Conservation (phyloP, 2,329 filamentous ascomycete genomes). For the Fusarium torreyae region DNA sequence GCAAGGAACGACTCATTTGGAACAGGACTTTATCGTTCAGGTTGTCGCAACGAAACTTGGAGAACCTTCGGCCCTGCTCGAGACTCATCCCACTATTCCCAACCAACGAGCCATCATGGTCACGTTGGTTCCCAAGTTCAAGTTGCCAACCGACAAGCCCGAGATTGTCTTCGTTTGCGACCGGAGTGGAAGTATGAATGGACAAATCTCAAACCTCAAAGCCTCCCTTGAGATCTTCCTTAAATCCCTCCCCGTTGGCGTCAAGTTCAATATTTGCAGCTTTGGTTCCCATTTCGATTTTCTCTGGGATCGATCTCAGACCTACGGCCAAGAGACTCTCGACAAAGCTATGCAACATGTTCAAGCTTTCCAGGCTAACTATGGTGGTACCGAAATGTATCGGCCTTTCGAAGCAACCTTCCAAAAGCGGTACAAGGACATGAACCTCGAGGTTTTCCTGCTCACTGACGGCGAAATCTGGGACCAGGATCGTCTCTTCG, state of each 20-base stretch:
- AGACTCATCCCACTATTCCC: conserved; percentile 73
- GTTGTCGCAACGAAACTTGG: conserved; percentile 72
- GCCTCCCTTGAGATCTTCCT: conserved; percentile 74
- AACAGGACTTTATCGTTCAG: conserved; percentile 77
- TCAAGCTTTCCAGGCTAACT: conserved; percentile 60
- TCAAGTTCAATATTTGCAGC: conserved; percentile 79
- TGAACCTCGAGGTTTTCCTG: conserved; percentile 68
- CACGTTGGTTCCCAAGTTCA: conserved; percentile 79
- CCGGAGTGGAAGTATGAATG: conserved; percentile 76
- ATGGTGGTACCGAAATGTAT: conserved; percentile 70
- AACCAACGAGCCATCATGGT: conserved; percentile 78
- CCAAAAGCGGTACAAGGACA: conserved; percentile 58
- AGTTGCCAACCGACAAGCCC: conserved; percentile 66
- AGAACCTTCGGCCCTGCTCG: conserved; percentile 75
- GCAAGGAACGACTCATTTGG: conserved; percentile 67
- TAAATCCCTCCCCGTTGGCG: conserved; percentile 74
- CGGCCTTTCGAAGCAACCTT: conserved; percentile 62
- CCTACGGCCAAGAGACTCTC: conserved; percentile 62
- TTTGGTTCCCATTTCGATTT: conserved; percentile 68
- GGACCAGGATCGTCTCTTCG: conserved; percentile 61
- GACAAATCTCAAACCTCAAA: conserved; percentile 67
- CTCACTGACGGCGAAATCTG: conserved; percentile 72
- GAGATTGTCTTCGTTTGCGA: conserved; percentile 83
- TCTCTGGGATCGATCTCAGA: conserved; percentile 64
- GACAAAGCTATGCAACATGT: conserved; percentile 61